Base-by-base conservation (phyloP, 371 early-diverging fungal genomes). In the Massospora cicadina region DNA sequence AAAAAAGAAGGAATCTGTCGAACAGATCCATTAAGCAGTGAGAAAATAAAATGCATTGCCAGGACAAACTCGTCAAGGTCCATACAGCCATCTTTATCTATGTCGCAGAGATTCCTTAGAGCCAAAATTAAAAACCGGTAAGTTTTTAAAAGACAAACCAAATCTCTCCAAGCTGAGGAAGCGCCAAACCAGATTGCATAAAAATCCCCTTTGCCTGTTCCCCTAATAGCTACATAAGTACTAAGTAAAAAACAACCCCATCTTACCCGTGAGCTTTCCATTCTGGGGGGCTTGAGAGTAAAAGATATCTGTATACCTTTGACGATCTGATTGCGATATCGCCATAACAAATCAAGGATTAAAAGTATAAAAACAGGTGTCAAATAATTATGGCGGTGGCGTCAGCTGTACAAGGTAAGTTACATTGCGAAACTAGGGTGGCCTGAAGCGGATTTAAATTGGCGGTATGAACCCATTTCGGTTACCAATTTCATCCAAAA, bases 21-120 rank as follows among this genome's bases (percentile, higher is more conserved):
- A 21, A 63, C 23, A 54, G 28, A 24, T 33, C 63, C 63, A 63
- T 63, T 63, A 3, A 63, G 26, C 23, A 25, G 53, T 5, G 63
- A 43, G 55, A 63, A 63, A 12, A 63, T 63, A 10, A 63, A 25
- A 24, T 54, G 55, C 63, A 63, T 33, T 27, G 63, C 63, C 3
- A 54, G 7, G 13, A 43, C 25, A 54, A 63, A 63, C 54, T 63
- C 63, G 2, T 63, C 63, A 24, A 54, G 24, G 13, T 63, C 63
- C 23, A 63, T n/a, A 17, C 27, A 29, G 17, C 63, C 63, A 63
- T 43, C 63, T 54, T 54, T 63, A 12, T 54, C 54, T 3, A 54
- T 33, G 29, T 43, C 63, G 30, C 63, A 33, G 12, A 63, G n/a
- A n/a, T 54, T 63, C 63, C 63, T 63, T 54, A 63, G 28, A 21